These are phyloP conservation scores for Amniculicola lignicola DNA, from an alignment of 495 filamentous ascomycete species.

Conservation along the genomic window DNA sequence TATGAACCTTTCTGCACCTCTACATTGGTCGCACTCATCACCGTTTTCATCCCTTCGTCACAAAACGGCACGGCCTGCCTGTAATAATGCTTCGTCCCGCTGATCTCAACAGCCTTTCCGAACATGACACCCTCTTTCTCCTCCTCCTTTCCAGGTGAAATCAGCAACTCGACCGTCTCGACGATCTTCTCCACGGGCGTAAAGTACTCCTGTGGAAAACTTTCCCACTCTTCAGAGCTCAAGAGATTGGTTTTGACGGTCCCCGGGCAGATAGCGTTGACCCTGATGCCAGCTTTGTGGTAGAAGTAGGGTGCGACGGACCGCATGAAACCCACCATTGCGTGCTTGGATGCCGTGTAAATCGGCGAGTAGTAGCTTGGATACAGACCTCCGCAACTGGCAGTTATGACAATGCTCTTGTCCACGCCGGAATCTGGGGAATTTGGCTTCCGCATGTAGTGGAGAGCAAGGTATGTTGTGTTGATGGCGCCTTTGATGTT, in stretches of 20 bases:
- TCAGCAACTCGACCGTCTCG: constrained; percentile 33
- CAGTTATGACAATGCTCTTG: constrained; percentile 35
- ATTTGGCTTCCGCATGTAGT: constrained; percentile 37
- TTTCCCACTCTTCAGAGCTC: constrained; percentile 26
- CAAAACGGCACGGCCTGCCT: constrained; percentile 32
- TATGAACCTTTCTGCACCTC: constrained; percentile 13
- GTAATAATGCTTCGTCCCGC: constrained; percentile 36
- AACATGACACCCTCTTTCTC: constrained; percentile 5
- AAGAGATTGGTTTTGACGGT: constrained; percentile 40
- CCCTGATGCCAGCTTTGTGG: constrained; percentile 28
- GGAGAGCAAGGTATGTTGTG: constrained; percentile 36
- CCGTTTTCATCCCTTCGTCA: constrained; percentile 35
- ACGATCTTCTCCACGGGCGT: constrained; percentile 39
- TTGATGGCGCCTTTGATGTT: constrained; percentile 37
- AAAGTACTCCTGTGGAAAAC: constrained; percentile 36
- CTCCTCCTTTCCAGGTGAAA: constrained; percentile 29
- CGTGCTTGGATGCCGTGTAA: constrained; percentile 39
- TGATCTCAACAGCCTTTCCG: constrained; percentile 36
- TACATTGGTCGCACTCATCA: constrained; percentile 37
- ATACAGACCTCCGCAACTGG: constrained; percentile 36
- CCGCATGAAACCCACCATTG: constrained; percentile 35
- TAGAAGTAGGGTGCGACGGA: constrained; percentile 31
- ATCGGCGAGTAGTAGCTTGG: constrained; percentile 30
- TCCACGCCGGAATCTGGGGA: constrained; percentile 11
- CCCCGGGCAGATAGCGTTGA: constrained; percentile 39